These are phyloP conservation scores for Colletotrichum kahawae DNA, from an alignment of 2,329 filamentous ascomycete genomes.

Conservation along the genomic window DNA sequence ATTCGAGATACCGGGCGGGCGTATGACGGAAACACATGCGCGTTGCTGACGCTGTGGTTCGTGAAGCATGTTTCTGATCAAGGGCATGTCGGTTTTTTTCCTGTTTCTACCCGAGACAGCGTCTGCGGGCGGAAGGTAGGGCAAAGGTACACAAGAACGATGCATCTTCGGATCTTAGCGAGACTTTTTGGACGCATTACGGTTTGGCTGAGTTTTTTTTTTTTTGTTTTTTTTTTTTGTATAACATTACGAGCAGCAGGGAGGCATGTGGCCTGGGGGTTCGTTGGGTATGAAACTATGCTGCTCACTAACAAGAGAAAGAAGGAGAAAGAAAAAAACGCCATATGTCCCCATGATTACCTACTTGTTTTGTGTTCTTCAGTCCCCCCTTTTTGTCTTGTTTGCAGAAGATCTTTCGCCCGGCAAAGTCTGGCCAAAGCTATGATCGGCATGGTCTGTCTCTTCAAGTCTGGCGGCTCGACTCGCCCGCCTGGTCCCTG, in stretches of 20 bases:
- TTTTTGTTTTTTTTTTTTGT: not conserved
- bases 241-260: not conserved
- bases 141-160: not conserved
- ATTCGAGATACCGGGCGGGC: not conserved
- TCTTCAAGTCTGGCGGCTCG: conserved; percentile 18
- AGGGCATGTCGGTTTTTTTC: not conserved
- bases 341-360: not conserved
- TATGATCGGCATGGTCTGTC: not conserved
- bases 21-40: not conserved
- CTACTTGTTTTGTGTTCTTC: not conserved
- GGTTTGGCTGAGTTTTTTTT: not conserved
- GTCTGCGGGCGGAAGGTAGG: not conserved
- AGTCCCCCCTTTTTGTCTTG: not conserved
- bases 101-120: not conserved
- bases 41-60: not conserved
- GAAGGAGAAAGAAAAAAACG: not conserved
- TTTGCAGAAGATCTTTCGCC: not conserved
- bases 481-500: conserved; percentile 3
- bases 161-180: not conserved
- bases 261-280: not conserved
- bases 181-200: not conserved
- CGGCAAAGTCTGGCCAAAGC: not conserved
- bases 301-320: not conserved
- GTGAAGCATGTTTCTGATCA: not conserved
- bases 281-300: not conserved